Conservation (phyloP, 1,284 basidiomycete species). For the Microbotryum lychnidis-dioicae region DNA sequence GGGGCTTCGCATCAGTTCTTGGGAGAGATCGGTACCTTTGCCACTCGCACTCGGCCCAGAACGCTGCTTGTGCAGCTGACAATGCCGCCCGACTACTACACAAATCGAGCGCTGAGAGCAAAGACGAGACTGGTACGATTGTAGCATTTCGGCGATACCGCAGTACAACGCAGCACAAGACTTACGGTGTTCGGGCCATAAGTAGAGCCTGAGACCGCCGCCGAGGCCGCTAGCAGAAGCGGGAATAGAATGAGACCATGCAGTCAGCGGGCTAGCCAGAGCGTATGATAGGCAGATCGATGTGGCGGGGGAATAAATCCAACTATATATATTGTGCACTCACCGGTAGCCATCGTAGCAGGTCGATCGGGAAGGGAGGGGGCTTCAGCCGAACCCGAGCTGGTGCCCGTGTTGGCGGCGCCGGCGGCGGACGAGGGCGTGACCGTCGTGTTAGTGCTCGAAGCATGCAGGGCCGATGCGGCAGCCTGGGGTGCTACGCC, state of each 20-base stretch:
- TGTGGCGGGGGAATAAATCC: too few species aligned
- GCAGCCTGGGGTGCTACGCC: not conserved
- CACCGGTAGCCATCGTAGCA: conserved; percentile 8
- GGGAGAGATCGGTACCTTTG: not conserved
- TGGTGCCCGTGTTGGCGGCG: not conserved
- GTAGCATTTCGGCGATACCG: too few species aligned
- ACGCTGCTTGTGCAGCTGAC: not conserved
- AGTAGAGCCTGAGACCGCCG: not conserved
- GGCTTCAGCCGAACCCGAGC: not conserved
- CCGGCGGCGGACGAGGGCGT: not conserved
- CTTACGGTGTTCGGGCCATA: not conserved
- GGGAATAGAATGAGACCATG: not conserved
- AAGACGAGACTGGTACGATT: too few species aligned
- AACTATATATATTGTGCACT: not conserved
- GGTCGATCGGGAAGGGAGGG: conserved; percentile 18
- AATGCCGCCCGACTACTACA: too few species aligned
- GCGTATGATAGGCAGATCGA: not conserved
- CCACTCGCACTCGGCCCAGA: not conserved
- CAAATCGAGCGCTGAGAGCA: too few species aligned
- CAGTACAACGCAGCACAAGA: not conserved
- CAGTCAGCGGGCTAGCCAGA: not conserved
- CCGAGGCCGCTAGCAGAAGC: not conserved
- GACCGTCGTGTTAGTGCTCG: not conserved
- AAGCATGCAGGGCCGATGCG: not conserved
- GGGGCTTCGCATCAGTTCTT: not conserved